Evolutionary conservation across 305 asterid genomes (phyloP).

Genomic region (Rubia peregrina): DNA sequence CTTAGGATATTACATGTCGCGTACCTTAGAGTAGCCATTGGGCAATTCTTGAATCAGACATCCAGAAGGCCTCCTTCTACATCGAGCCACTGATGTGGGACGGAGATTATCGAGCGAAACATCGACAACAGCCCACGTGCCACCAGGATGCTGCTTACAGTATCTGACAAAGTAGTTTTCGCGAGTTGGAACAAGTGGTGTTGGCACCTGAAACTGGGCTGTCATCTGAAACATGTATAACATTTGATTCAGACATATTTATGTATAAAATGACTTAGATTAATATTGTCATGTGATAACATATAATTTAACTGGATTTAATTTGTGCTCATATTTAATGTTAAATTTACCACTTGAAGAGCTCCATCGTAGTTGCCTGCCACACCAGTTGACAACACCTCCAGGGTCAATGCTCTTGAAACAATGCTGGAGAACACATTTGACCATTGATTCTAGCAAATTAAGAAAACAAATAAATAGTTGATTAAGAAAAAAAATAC

Average conservation of each 20-base stretch:
- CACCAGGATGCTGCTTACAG: conserved; percentile 80
- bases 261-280: background rate
- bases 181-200: conserved; percentile 86
- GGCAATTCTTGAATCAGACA: conserved; percentile 91
- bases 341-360: conserved; percentile 30
- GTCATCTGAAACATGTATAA: conserved; percentile 51
- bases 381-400: conserved; percentile 42
- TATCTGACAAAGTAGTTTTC: conserved; percentile 80
- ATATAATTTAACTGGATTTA: background rate
- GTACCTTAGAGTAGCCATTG: conserved; percentile 88
- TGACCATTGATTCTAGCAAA: conserved; percentile 33
- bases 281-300: background rate
- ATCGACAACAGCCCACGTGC: conserved; percentile 93
- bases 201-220: conserved; percentile 90
- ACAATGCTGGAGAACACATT: conserved; percentile 37
- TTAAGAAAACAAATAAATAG: background rate
- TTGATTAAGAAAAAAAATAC: background rate
- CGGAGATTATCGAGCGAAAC: conserved; percentile 79
- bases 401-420: conserved; percentile 37
- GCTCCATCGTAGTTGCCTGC: conserved; percentile 45
- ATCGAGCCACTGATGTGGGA: conserved; percentile 52
- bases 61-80: conserved; percentile 88
- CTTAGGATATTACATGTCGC: background rate
- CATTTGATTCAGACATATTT: background rate
- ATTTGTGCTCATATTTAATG: background rate